Conservation (phyloP, 495 filamentous ascomycete species). For the Hypoxylon perforatum region DNA sequence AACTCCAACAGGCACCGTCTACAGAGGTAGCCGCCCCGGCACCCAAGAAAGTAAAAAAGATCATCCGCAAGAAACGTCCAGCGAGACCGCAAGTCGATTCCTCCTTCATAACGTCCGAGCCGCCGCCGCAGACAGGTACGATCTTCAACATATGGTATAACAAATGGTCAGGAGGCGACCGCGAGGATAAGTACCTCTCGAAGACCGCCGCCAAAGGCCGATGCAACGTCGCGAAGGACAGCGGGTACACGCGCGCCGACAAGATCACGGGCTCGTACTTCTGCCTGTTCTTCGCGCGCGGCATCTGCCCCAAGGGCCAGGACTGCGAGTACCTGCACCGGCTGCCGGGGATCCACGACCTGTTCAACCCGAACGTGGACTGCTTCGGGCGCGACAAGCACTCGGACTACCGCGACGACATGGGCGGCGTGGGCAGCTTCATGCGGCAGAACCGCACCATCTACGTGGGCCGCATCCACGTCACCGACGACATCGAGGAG, state of each 20-base stretch:
- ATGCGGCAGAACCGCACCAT: constrained; percentile 91
- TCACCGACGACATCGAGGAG: constrained; percentile 97
- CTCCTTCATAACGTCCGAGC: constrained; percentile 77
- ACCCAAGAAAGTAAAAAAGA: constrained; percentile 71
- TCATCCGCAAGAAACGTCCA: constrained; percentile 73
- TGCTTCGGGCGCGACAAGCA: constrained; percentile 92
- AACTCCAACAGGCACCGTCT: constrained; percentile 39
- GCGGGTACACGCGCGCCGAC: constrained; percentile 91
- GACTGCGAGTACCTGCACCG: constrained; percentile 97
- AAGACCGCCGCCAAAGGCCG: constrained; percentile 76
- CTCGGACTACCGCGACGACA: constrained; percentile 90
- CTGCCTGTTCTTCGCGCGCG: constrained; percentile 88
- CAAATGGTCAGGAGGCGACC: constrained; percentile 94
- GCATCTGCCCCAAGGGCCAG: constrained; percentile 83
- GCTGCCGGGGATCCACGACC: constrained; percentile 81
- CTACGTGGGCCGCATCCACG: constrained; percentile 92
- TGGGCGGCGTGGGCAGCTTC: constrained; percentile 94
- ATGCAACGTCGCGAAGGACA: constrained; percentile 84
- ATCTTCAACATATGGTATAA: constrained; percentile 97
- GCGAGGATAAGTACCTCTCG: constrained; percentile 87
- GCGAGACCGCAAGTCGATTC: constrained; percentile 84
- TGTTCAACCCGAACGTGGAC: constrained; percentile 90
- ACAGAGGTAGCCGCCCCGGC: constrained; percentile 59
- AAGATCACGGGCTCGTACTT: constrained; percentile 80
- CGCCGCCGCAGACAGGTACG: constrained; percentile 88